phyloP scores from a whole-genome alignment of 2,329 filamentous ascomycete species.

The Cercospora zeae-maydis region DNA sequence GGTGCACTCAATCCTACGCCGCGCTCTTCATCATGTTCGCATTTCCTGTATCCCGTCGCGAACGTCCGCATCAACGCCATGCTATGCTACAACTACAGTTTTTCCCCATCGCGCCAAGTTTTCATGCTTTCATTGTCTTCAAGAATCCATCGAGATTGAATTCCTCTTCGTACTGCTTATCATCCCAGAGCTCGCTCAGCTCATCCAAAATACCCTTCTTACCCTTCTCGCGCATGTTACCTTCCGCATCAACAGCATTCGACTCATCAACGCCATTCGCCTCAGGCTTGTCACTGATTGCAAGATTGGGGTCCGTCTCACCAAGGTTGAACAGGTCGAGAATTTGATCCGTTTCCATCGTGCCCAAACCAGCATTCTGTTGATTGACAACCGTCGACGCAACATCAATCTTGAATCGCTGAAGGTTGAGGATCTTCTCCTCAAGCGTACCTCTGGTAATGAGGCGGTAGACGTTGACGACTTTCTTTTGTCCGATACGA shows the following conservation, averaged over 20 bases:
- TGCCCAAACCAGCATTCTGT: slow-evolving; percentile 88
- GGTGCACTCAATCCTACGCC: neutral
- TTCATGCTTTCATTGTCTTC: slow-evolving; percentile 72
- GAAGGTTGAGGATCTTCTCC: slow-evolving; percentile 93
- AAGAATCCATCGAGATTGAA: slow-evolving; percentile 95
- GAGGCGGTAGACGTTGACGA: slow-evolving; percentile 96
- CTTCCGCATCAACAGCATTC: slow-evolving; percentile 74
- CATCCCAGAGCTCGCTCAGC: slow-evolving; percentile 93
- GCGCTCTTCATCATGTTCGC: neutral
- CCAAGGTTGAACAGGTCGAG: slow-evolving; percentile 92
- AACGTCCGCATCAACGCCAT: neutral
- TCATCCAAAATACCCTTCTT: slow-evolving; percentile 97
- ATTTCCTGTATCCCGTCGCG: neutral
- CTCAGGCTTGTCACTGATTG: slow-evolving; percentile 34
- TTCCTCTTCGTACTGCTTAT: slow-evolving; percentile 95
- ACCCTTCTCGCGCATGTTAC: slow-evolving; percentile 87
- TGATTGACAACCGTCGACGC: slow-evolving; percentile 98
- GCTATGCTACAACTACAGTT: slow-evolving; percentile 8
- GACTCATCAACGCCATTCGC: slow-evolving; percentile 65
- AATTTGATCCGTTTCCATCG: slow-evolving; percentile 98
- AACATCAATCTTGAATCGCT: slow-evolving; percentile 99
- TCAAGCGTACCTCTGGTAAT: slow-evolving; percentile 94
- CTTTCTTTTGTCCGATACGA: slow-evolving; percentile 98
- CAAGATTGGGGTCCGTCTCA: slow-evolving; percentile 55
- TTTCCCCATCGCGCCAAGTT: neutral